Evolutionary conservation across 2,329 filamentous ascomycete genomes (phyloP).

Genomic region (Catunica adiposa): DNA sequence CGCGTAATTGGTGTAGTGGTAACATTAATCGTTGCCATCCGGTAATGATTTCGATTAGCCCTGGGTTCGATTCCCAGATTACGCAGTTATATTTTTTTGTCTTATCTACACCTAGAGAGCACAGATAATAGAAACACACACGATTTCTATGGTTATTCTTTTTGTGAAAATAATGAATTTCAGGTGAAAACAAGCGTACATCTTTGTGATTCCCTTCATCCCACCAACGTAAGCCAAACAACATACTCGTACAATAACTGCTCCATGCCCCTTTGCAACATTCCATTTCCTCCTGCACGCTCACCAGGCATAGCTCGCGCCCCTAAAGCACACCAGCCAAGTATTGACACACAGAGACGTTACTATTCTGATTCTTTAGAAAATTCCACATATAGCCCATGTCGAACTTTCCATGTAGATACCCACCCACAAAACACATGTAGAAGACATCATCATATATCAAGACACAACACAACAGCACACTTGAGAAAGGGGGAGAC

Average conservation of each 20-base stretch:
- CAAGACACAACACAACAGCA: not conserved
- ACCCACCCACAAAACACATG: not conserved
- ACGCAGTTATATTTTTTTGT: not conserved
- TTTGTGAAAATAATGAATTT: too few relatives aligned
- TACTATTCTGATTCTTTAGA: too few relatives aligned
- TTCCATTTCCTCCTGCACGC: too few relatives aligned
- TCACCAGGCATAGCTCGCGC: too few relatives aligned
- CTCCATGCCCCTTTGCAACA: too few relatives aligned
- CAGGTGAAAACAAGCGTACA: too few relatives aligned
- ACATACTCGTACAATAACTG: too few relatives aligned
- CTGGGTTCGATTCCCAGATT: slow-evolving; percentile 1
- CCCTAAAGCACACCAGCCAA: too few relatives aligned
- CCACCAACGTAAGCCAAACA: too few relatives aligned
- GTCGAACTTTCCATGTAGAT: not conserved
- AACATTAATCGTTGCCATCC: slow-evolving; percentile 1
- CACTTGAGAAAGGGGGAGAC: not conserved
- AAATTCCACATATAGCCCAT: too few relatives aligned
- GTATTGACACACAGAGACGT: too few relatives aligned
- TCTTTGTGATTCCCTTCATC: too few relatives aligned
- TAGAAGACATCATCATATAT: not conserved
- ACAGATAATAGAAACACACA: not conserved
- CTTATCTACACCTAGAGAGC: not conserved
- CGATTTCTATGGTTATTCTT: not conserved
- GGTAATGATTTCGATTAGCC: not conserved
- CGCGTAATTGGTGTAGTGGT: slow-evolving; percentile 1